Conservation (phyloP, 2,329 filamentous ascomycete genomes). For the Teratosphaeria zuluensis region DNA sequence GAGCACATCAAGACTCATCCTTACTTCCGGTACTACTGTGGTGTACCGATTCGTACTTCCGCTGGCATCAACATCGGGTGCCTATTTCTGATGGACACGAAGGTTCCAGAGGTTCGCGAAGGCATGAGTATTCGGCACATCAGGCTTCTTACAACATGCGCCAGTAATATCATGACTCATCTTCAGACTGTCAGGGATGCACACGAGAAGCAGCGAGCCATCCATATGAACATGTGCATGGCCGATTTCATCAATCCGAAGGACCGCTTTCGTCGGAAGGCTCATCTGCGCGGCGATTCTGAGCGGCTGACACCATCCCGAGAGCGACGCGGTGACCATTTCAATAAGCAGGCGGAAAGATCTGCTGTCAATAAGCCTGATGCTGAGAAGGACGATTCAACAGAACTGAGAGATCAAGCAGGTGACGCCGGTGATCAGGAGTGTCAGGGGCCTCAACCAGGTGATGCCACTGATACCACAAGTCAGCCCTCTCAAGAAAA, state of each 20-base stretch:
- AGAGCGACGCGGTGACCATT: not conserved
- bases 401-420: not conserved
- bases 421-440: not conserved
- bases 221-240: slow-evolving; percentile 18
- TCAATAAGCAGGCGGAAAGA: not conserved
- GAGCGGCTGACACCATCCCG: not conserved
- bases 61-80: slow-evolving; percentile 26
- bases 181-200: slow-evolving; percentile 26
- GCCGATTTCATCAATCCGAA: slow-evolving; percentile 16
- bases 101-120: not conserved
- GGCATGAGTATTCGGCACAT: not conserved
- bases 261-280: slow-evolving; percentile 9
- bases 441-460: not conserved
- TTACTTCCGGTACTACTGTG: slow-evolving; percentile 25
- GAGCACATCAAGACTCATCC: slow-evolving; percentile 22
- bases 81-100: slow-evolving; percentile 19
- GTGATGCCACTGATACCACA: not conserved
- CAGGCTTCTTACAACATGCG: not conserved
- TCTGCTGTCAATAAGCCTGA: not conserved
- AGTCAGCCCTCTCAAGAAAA: not conserved
- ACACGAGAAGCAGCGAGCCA: slow-evolving; percentile 20
- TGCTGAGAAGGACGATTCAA: not conserved
- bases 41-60: slow-evolving; percentile 24
- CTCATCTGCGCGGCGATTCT: slow-evolving; percentile 1
- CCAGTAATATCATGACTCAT: slow-evolving; percentile 29